Percentiles rank a stretch among this genome's conserved stretches.
Evolutionary conservation across 768 basidiomycete genomes (phyloP).

Genomic region (Plicaturopsis crispa): DNA sequence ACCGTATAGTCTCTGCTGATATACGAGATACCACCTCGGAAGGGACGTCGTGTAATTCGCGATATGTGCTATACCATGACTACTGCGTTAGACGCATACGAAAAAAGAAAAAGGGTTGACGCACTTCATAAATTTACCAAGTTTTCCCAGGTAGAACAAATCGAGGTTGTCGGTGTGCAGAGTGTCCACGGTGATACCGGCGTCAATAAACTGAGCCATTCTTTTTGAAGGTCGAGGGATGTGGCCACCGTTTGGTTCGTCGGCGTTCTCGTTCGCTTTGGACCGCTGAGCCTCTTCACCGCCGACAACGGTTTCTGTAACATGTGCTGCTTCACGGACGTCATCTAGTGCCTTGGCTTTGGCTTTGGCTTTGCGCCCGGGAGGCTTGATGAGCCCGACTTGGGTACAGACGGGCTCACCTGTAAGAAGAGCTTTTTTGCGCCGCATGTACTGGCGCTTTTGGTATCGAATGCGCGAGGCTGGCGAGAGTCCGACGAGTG

Average conservation of each 20-base stretch:
- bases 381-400: conserved; percentile 17
- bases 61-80: conserved; percentile 9
- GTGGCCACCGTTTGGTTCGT: conserved; percentile 22
- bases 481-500: conserved; percentile 30
- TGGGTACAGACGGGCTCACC: conserved; percentile 27
- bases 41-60: conserved; percentile 17
- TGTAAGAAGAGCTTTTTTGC: conserved; percentile 46
- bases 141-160: conserved; percentile 26
- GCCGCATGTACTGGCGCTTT: conserved; percentile 69
- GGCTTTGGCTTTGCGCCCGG: conserved; percentile 8
- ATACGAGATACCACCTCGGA: conserved; percentile 26
- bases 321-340: neutral
- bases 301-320: conserved; percentile 3
- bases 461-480: conserved; percentile 42
- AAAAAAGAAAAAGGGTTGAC: conserved; percentile 14
- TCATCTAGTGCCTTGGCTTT: conserved; percentile 3
- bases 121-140: conserved; percentile 34
- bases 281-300: conserved; percentile 8
- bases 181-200: conserved; percentile 36
- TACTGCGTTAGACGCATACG: conserved; percentile 14
- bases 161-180: conserved; percentile 19
- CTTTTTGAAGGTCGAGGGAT: conserved; percentile 38
- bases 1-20: conserved; percentile 38
- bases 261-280: conserved; percentile 3
- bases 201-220: conserved; percentile 29